These are phyloP conservation scores for Nakazawaea anatomiae DNA, from an alignment of 805 yeast genomes.

Conservation along the genomic window DNA sequence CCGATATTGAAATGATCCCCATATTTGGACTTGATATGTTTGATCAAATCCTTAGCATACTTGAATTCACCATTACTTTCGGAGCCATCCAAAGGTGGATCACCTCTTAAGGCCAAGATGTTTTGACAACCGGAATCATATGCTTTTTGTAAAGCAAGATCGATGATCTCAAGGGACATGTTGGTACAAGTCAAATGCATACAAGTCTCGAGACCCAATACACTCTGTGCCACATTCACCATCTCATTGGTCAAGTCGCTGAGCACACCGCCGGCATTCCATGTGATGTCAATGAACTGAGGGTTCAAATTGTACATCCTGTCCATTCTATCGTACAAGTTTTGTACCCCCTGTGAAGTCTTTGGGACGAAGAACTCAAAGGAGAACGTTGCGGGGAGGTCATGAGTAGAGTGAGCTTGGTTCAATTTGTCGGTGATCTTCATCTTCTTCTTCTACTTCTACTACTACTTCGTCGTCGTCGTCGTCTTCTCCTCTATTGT, in stretches of 20 bases:
- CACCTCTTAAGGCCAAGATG: conserved; percentile 92
- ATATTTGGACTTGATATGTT: conserved; percentile 66
- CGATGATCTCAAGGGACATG: conserved; percentile 78
- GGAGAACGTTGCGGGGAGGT: conserved; percentile 64
- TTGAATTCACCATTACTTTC: conserved; percentile 79
- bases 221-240: conserved; percentile 85
- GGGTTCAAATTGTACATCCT: conserved; percentile 93
- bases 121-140: conserved; percentile 91
- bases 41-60: conserved; percentile 83
- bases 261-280: conserved; percentile 96
- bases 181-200: conserved; percentile 98
- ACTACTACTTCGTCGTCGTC: neutral
- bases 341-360: conserved; percentile 94
- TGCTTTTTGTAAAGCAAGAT: conserved; percentile 79
- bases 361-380: conserved; percentile 97
- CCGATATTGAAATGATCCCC: conserved; percentile 93
- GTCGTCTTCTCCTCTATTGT: neutral
- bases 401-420: conserved; percentile 28
- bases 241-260: conserved; percentile 84
- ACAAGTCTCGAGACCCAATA: conserved; percentile 89
- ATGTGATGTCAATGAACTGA: conserved; percentile 89
- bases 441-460: conserved; percentile 21
- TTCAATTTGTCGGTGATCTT: conserved; percentile 40
- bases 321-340: conserved; percentile 94
- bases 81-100: conserved; percentile 76